Base-by-base conservation (phyloP, 2,329 filamentous ascomycete species). In the Apiospora sp. region DNA sequence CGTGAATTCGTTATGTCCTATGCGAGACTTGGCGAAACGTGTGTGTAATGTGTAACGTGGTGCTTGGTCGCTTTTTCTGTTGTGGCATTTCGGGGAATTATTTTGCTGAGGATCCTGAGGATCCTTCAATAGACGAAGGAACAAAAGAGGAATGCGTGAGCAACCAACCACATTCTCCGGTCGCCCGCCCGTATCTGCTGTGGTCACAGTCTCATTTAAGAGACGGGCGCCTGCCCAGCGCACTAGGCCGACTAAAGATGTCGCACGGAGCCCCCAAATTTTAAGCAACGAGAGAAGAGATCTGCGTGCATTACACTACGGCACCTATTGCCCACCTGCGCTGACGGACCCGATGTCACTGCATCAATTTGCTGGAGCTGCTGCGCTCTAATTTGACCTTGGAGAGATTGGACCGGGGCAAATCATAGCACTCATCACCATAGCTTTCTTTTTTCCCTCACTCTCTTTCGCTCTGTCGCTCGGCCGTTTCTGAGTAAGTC, bases 201-300 rank as follows among this genome's bases (percentile, higher is more conserved):
- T 64, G 58, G 58, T 64, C 41, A 41, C 58, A 64, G 34, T 41
- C 58, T 64, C 58, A 64, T 64, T 64, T 64, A n/a, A 61, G 34
- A 41, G 58, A 64, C 34, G 58, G 58, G 22, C 58, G 58, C 58
- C 58, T 22, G 58, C 34, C 12, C 58, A 64, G 58, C 58, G 19
- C 34, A 64, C 58, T 64, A 64, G 34, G 19, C 58, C 58, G 13
- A 64, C 34, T 64, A 22, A n/a, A 64, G 58, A 41, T 12, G 58
- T 41, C 58, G 58, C 58, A 64, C 58, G 58, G 58, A 64, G 58
- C 58, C 58, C 58, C 58, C 58, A 64, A 64, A 64, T 64, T 64
- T 64, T 64, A 64, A 64, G 34, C 30, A 30, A 41, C 58, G 34
- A 41, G 58, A n/a, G 58, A 37, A 14, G 34, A 41, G 34, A 41